Conservation (phyloP, 768 basidiomycete genomes). For the Lactifluus subvellereus region DNA sequence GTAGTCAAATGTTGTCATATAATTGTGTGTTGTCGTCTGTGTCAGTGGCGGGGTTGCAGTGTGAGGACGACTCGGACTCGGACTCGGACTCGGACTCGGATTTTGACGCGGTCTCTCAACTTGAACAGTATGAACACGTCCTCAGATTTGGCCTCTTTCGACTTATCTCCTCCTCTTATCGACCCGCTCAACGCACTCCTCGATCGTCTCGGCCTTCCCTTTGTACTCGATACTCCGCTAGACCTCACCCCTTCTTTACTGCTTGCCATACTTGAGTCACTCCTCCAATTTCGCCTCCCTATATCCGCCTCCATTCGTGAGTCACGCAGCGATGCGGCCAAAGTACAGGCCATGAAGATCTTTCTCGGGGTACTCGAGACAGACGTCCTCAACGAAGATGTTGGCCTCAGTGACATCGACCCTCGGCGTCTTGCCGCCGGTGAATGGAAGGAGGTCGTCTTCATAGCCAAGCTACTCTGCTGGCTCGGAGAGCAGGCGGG, state of each 20-base stretch:
- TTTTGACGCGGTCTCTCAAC: neutral
- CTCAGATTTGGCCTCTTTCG: slow-evolving; percentile 13
- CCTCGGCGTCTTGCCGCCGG: slow-evolving; percentile 59
- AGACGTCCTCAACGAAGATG: slow-evolving; percentile 53
- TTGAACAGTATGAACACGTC: slow-evolving; percentile 1
- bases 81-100: neutral
- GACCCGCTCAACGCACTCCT: slow-evolving; percentile 32
- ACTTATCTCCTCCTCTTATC: slow-evolving; percentile 19
- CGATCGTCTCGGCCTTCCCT: slow-evolving; percentile 29
- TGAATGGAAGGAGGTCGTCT: slow-evolving; percentile 59
- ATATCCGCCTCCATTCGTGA: slow-evolving; percentile 35
- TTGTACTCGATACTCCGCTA: slow-evolving; percentile 32
- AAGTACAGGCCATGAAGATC: slow-evolving; percentile 63
- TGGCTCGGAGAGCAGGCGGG: slow-evolving; percentile 54
- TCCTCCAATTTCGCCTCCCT: slow-evolving; percentile 51
- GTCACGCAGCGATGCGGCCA: slow-evolving; percentile 35
- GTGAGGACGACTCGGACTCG: neutral
- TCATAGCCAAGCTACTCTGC: slow-evolving; percentile 60
- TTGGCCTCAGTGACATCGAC: slow-evolving; percentile 62
- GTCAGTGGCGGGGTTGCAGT: neutral
- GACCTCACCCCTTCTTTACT: slow-evolving; percentile 71
- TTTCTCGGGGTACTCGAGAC: slow-evolving; percentile 68
- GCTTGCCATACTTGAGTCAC: slow-evolving; percentile 60
- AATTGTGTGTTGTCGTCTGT: neutral
- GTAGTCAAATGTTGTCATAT: slow-evolving; percentile 18